Percentiles rank a stretch among this genome's conserved stretches.
Evolutionary conservation across 768 basidiomycete genomes (phyloP).

Genomic region (Lactarius vividus): DNA sequence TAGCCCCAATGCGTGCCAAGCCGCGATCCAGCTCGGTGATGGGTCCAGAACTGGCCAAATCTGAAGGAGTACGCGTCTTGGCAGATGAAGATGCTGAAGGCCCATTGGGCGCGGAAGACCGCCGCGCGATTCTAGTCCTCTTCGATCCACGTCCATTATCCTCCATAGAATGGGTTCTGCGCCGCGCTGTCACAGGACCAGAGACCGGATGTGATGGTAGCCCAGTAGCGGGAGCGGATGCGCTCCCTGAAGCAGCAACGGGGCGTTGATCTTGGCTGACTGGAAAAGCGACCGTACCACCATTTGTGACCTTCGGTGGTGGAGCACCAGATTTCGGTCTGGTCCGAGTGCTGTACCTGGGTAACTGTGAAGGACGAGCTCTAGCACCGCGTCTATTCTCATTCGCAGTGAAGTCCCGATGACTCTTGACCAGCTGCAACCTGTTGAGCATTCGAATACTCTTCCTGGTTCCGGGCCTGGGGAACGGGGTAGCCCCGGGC

Average conservation of each 20-base stretch:
- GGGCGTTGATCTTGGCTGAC: background rate
- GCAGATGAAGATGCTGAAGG: background rate
- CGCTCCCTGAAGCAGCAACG: background rate
- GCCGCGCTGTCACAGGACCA: background rate
- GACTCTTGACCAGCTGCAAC: background rate
- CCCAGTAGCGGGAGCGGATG: background rate
- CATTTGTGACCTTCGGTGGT: background rate
- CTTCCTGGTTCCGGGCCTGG: background rate
- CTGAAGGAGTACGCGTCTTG: no score
- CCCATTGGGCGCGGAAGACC: background rate
- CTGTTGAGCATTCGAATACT: no score
- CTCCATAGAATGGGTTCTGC: background rate
- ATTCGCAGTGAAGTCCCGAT: background rate
- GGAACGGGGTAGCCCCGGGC: background rate
- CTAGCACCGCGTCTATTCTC: background rate
- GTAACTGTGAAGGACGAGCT: background rate
- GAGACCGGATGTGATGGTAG: background rate
- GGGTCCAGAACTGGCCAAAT: background rate
- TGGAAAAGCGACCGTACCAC: background rate
- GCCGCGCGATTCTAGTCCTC: background rate
- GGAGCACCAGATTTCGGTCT: background rate
- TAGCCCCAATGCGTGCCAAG: background rate
- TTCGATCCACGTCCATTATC: background rate
- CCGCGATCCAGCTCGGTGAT: slow-evolving; percentile 7
- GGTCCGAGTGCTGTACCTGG: background rate